phyloP scores from a whole-genome alignment of 1,284 basidiomycete genomes.

The Boletus sp. region DNA sequence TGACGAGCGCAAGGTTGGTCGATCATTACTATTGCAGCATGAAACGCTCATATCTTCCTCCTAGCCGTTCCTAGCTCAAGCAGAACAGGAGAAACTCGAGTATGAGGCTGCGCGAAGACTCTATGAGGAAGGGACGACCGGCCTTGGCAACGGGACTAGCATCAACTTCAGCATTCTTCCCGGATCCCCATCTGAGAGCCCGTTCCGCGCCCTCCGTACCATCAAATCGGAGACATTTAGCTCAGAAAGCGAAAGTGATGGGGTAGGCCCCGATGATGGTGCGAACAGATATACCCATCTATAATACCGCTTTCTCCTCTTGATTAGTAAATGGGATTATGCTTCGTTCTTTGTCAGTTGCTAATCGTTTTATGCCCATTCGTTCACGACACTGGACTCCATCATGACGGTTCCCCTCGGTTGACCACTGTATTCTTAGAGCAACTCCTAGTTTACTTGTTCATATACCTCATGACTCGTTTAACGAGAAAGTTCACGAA shows the following conservation, averaged over 20 bases:
- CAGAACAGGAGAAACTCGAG: constrained; percentile 90
- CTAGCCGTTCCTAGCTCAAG: constrained; percentile 87
- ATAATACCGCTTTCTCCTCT: constrained; percentile 19
- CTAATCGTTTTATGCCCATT: constrained; percentile 21
- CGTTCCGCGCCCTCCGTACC: constrained; percentile 48
- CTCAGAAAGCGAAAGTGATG: constrained; percentile 67
- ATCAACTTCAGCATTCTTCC: constrained; percentile 79
- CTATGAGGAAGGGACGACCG: constrained; percentile 79
- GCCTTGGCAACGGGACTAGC: constrained; percentile 62
- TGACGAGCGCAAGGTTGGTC: constrained; percentile 81
- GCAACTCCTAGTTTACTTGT: constrained; percentile 32
- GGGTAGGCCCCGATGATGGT: constrained; percentile 48
- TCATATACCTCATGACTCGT: constrained; percentile 32
- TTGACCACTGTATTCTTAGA: constrained; percentile 43
- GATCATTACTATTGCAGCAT: constrained; percentile 6
- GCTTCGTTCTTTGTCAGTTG: constrained; percentile 2
- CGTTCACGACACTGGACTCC: constrained; percentile 37
- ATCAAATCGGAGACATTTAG: constrained; percentile 56
- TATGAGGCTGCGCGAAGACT: constrained; percentile 80
- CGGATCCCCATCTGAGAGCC: constrained; percentile 48
- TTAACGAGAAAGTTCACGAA: constrained; percentile 19
- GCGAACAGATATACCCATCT: constrained; percentile 32
- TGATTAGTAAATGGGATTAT: constrained; percentile 5
- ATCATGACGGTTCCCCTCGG: constrained; percentile 20
- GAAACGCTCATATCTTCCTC: constrained; percentile 10